These are phyloP conservation scores for Phialophora chinensis DNA, from an alignment of 2,329 filamentous ascomycete genomes.

Conservation along the genomic window DNA sequence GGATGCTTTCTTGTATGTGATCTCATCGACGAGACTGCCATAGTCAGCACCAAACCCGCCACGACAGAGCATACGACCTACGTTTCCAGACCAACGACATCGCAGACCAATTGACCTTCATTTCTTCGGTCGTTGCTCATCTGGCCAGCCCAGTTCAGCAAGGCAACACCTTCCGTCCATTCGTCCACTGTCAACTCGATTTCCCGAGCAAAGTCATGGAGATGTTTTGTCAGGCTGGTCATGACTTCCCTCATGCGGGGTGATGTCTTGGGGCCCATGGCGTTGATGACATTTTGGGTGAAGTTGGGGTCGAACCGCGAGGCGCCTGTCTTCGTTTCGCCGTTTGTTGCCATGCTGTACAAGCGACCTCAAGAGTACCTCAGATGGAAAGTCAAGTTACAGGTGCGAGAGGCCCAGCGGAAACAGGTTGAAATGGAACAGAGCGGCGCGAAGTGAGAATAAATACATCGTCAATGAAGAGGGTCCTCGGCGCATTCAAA, in stretches of 20 bases:
- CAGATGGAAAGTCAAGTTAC: neutral
- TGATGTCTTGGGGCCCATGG: conserved; percentile 73
- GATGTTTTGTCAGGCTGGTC: conserved; percentile 58
- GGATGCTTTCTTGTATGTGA: conserved; percentile 70
- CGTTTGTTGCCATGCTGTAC: conserved; percentile 19
- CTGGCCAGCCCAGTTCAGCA: conserved; percentile 67
- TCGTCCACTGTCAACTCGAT: conserved; percentile 65
- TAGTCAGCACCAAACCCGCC: conserved; percentile 18
- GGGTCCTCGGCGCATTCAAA: conserved; percentile 11
- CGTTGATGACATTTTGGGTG: conserved; percentile 74
- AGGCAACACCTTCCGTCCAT: conserved; percentile 61
- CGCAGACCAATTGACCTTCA: conserved; percentile 66
- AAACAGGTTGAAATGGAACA: neutral
- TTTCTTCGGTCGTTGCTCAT: conserved; percentile 69
- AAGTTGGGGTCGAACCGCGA: conserved; percentile 53
- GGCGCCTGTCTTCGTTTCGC: conserved; percentile 18
- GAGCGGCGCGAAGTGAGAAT: neutral
- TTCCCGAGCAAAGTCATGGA: conserved; percentile 66
- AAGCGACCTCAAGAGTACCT: neutral
- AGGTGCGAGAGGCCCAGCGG: neutral
- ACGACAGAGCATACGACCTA: conserved; percentile 41
- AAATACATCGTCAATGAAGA: neutral
- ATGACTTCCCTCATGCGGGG: conserved; percentile 70
- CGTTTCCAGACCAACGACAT: conserved; percentile 65
- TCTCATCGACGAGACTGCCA: conserved; percentile 73